A percentile compares a stretch with the other conserved stretches of the same genome.
Evolutionary conservation across 106 monocot species (phyloP).

Genomic region (Dactylorhiza incarnata): DNA sequence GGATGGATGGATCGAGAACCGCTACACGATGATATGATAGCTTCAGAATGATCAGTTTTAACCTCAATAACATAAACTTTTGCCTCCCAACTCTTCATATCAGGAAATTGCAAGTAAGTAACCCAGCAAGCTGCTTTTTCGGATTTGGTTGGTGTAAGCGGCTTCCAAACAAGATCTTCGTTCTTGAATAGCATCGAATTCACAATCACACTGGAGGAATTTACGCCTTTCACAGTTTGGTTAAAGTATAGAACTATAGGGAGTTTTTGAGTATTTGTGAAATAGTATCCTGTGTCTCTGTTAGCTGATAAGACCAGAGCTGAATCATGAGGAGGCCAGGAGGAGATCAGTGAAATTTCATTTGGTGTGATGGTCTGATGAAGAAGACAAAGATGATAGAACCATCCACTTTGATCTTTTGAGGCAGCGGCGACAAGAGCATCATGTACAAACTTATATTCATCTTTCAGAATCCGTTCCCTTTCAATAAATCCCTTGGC

Average conservation of each 20-base stretch:
- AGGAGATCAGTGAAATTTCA: conserved; percentile 39
- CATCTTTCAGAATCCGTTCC: conserved; percentile 55
- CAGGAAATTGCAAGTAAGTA: conserved; percentile 41
- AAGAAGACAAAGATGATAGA: conserved; percentile 95
- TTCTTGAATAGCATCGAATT: conserved; percentile 38
- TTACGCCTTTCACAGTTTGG: conserved; percentile 49
- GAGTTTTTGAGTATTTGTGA: conserved; percentile 16
- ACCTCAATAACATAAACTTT: conserved; percentile 45
- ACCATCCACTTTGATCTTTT: conserved; percentile 99
- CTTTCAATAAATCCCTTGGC: conserved; percentile 40
- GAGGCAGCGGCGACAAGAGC: conserved; percentile 93
- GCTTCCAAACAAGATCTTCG: conserved; percentile 63
- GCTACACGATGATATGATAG: conserved; percentile 31
- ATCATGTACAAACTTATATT: conserved; percentile 70
- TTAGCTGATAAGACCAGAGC: conserved; percentile 26
- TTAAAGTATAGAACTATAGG: conserved; percentile 23
- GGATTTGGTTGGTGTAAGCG: conserved; percentile 40
- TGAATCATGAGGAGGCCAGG: conserved; percentile 69
- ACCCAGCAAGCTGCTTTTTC: conserved; percentile 56
- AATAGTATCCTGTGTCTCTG: conserved; percentile 9
- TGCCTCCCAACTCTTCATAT: conserved; percentile 9
- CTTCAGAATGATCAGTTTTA: conserved; percentile 24
- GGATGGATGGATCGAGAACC: conserved; percentile 20
- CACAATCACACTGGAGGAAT: conserved; percentile 55
- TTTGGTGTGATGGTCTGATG: conserved; percentile 49